Base-by-base conservation (phyloP, 176 grass and related monocot species). In the Eragrostis nindensis region DNA sequence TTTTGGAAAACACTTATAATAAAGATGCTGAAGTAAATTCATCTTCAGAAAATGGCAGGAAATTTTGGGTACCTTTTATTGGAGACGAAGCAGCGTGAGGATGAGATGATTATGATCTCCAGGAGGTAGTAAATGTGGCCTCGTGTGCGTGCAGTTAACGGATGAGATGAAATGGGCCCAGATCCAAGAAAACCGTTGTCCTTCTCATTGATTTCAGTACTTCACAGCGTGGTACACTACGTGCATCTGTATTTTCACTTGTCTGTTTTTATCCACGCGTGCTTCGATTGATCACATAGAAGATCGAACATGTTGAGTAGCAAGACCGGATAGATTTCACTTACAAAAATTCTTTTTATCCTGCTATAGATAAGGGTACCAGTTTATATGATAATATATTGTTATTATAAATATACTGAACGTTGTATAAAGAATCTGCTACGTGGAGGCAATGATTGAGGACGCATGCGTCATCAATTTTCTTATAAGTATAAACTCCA, bases 131-230 rank as follows among this genome's bases (percentile, higher is more conserved):
- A 81, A 85, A 88, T 91, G 85, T 70, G 5, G 0, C 40, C 70
- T 91, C 71, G 85, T 85, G 85, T 77, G 71, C 26, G 55, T 77
- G 72, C 85, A 91, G 85, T 82, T 82, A 88, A 55, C 80, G 2
- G 75, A 38, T 71, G 70, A 24, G 43, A 32, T 21, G 32, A 64
- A 83, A 39, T 21, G 85, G 86, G 16, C 78, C 85, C 82, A 26
- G 67, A 68, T 78, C 77, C 71, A 85, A 76, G 76, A 71, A 87
- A 91, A 84, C 56, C 57, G 75, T 61, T 84, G 76, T 66, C 70
- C 43, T 89, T 50, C 59, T 53, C 80, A 78, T 83, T 65, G 16
- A 74, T n/a, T 79, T 75, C 69, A 56, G 44, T 69, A 68, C 43
- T 27, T 5, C 29, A 22, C 36, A 26, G 18, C 54, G 22, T n/a